These are phyloP conservation scores for Prunus mira DNA, from an alignment of 306 rosid genomes.

Conservation along the genomic window DNA sequence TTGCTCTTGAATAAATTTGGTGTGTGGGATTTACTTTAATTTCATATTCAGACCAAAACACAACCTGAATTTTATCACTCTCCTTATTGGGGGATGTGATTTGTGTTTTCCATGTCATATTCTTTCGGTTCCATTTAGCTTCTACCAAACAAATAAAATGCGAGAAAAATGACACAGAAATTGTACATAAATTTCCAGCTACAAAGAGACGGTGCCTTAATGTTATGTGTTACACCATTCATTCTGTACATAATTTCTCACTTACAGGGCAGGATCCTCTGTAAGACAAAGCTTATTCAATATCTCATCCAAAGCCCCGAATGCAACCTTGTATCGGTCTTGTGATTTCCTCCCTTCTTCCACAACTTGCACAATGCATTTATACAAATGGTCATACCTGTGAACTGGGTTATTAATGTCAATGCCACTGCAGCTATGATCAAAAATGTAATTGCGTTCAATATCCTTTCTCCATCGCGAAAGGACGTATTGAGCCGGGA, in stretches of 20 bases:
- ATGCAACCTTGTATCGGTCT: conserved; percentile 38
- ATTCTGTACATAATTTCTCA: neutral
- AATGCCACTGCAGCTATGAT: conserved; percentile 39
- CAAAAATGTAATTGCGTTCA: conserved; percentile 41
- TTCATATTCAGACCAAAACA: no score
- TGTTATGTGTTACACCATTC: conserved; percentile 2
- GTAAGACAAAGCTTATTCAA: conserved; percentile 50
- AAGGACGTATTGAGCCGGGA: conserved; percentile 57
- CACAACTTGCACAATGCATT: conserved; percentile 58
- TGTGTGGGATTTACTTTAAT: no score
- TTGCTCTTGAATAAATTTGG: no score
- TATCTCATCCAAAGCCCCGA: conserved; percentile 45
- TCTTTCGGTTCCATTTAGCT: neutral
- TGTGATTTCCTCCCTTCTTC: conserved; percentile 68
- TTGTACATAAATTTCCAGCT: conserved; percentile 7
- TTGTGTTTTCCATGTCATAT: no score
- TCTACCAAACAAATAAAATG: neutral
- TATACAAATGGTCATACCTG: conserved; percentile 57
- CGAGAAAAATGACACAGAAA: neutral
- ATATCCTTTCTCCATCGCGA: conserved; percentile 71
- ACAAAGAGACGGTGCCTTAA: neutral
- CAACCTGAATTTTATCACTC: no score
- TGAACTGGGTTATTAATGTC: conserved; percentile 56
- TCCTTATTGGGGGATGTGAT: no score
- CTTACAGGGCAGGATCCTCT: conserved; percentile 22